A percentile compares a stretch with the other conserved stretches of the same genome.
Conservation (phyloP, 2,329 filamentous ascomycete genomes). For the Nigrospora oryzae region DNA sequence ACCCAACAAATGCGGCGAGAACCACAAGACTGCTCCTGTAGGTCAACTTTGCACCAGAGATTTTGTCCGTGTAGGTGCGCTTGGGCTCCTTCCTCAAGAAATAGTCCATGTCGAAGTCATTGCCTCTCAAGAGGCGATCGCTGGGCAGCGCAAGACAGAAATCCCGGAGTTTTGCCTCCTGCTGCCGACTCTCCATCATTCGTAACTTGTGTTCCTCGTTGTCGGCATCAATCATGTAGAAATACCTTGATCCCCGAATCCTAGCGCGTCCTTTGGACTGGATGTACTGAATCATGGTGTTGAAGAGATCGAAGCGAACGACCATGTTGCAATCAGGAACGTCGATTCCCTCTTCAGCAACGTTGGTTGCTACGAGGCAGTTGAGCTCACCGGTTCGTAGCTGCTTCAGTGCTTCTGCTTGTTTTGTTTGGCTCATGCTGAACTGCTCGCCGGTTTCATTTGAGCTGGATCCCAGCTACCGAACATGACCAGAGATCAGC, state of each 20-base stretch:
- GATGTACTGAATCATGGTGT: conserved; percentile 88
- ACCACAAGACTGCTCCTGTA: conserved; percentile 66
- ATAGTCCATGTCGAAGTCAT: conserved; percentile 47
- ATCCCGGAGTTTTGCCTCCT: conserved; percentile 56
- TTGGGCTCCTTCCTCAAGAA: conserved; percentile 43
- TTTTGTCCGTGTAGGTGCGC: conserved; percentile 49
- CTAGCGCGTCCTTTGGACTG: conserved; percentile 86
- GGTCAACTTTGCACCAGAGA: conserved; percentile 70
- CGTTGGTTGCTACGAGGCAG: conserved; percentile 57
- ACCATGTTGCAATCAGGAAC: conserved; percentile 56
- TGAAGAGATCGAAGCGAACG: conserved; percentile 76
- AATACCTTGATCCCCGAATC: conserved; percentile 67
- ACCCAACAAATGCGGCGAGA: conserved; percentile 65
- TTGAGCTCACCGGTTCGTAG: conserved; percentile 53
- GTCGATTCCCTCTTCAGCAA: conserved; percentile 62
- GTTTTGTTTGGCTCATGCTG: conserved; percentile 58
- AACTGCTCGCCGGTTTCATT: conserved; percentile 39
- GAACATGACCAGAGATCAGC: conserved; percentile 7
- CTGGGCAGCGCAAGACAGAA: conserved; percentile 71
- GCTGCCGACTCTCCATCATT: conserved; percentile 50
- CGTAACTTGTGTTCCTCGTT: conserved; percentile 53
- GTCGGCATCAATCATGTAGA: conserved; percentile 70
- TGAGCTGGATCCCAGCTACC: conserved; percentile 29
- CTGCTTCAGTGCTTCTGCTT: conserved; percentile 63
- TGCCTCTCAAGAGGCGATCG: conserved; percentile 60